Conservation (phyloP, 1,284 basidiomycete species). For the Moniliophthora roreri region DNA sequence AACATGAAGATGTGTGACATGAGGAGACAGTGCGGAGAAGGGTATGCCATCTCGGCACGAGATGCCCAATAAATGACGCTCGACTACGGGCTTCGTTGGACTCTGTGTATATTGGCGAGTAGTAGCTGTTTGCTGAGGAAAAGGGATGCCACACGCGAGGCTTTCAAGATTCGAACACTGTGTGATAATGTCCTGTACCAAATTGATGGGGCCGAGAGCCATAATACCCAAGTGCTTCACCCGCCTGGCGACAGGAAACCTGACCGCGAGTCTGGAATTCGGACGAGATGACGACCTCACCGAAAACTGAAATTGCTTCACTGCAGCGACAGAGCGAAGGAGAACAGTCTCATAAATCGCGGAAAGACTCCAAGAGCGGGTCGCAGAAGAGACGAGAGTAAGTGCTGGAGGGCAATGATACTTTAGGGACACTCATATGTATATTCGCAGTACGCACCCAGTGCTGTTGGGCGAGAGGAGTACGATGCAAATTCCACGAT, state of each 20-base stretch:
- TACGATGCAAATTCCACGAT: constrained; percentile 11
- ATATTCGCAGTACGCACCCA: too few species aligned
- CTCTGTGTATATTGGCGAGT: background rate
- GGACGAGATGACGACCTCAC: constrained; percentile 25
- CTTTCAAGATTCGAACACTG: constrained; percentile 31
- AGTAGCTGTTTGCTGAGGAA: too few species aligned
- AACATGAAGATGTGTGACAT: constrained; percentile 35
- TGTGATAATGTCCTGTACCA: constrained; percentile 31
- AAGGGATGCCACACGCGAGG: constrained; percentile 31
- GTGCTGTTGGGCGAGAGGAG: background rate
- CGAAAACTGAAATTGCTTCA: constrained; percentile 32
- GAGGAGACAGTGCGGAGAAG: constrained; percentile 27
- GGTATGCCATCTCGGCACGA: constrained; percentile 38
- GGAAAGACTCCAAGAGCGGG: constrained; percentile 33
- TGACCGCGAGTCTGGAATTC: background rate
- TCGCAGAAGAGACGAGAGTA: constrained; percentile 33
- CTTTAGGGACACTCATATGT: too few species aligned
- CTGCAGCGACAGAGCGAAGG: constrained; percentile 31
- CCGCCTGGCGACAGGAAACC: constrained; percentile 13
- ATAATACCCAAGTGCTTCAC: constrained; percentile 34
- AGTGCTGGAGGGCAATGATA: constrained; percentile 18
- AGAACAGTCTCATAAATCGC: constrained; percentile 38
- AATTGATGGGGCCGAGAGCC: constrained; percentile 34
- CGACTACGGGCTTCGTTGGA: too few species aligned
- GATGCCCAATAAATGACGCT: constrained; percentile 37